A percentile compares a stretch with the other conserved stretches of the same genome.
Evolutionary conservation across 306 rosid species (phyloP).

Genomic region (Glycyrrhiza uralensis): DNA sequence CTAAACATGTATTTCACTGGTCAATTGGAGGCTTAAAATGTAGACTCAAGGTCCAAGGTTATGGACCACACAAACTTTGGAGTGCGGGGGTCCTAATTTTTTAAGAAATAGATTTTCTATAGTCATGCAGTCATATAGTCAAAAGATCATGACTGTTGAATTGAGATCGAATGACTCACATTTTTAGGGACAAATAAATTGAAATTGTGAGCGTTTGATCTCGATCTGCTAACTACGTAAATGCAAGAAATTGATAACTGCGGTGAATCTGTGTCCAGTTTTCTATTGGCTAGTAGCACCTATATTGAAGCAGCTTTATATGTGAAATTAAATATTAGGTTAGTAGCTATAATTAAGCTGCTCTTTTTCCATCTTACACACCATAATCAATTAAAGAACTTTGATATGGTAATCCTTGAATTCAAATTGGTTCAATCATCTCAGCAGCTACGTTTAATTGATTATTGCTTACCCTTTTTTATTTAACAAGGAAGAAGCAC

Average conservation of each 20-base stretch:
- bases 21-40: background rate
- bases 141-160: no score
- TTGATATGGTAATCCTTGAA: slow-evolving; percentile 22
- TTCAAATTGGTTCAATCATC: slow-evolving; percentile 31
- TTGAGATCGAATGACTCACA: no score
- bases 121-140: no score
- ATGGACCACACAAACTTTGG: slow-evolving; percentile 34
- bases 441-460: slow-evolving; percentile 31
- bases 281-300: slow-evolving; percentile 2
- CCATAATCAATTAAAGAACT: slow-evolving; percentile 14
- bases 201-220: no score
- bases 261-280: no score
- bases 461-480: background rate
- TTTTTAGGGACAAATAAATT: no score
- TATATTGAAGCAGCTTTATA: slow-evolving; percentile 3
- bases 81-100: no score
- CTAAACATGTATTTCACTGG: background rate
- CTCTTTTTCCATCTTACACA: slow-evolving; percentile 23
- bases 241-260: no score
- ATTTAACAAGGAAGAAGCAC: slow-evolving; percentile 9
- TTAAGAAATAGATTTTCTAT: no score
- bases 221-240: no score
- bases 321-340: background rate
- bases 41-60: slow-evolving; percentile 14
- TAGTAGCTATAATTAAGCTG: slow-evolving; percentile 24